phyloP scores from a whole-genome alignment of 805 yeast species.

The Wickerhamiella siamensis region DNA sequence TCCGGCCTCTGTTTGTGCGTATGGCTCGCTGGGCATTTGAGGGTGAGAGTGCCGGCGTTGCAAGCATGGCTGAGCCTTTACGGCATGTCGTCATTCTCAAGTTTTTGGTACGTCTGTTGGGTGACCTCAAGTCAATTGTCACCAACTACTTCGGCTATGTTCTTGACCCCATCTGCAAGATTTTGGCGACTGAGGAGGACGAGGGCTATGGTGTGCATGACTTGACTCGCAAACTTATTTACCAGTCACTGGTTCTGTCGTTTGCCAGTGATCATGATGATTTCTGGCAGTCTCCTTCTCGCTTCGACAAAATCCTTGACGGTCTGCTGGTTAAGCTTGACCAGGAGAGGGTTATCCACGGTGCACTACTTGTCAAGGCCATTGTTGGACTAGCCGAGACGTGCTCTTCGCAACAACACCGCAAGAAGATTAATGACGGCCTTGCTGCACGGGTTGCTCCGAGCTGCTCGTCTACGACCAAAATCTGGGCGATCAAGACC shows the following conservation, averaged over 20 bases:
- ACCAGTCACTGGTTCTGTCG: conserved; percentile 61
- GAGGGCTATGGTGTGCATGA: conserved; percentile 25
- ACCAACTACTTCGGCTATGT: conserved; percentile 80
- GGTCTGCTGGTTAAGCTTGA: conserved; percentile 53
- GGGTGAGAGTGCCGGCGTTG: conserved; percentile 54
- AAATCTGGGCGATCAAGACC: conserved; percentile 66
- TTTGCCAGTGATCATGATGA: conserved; percentile 86
- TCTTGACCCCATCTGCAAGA: conserved; percentile 50
- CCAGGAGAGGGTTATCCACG: conserved; percentile 50
- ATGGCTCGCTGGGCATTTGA: conserved; percentile 85
- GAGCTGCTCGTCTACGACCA: conserved; percentile 45
- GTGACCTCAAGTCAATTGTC: conserved; percentile 68
- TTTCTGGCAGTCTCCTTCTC: conserved; percentile 79
- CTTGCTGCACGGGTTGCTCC: conserved; percentile 49
- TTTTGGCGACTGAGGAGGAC: conserved; percentile 39
- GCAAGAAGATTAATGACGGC: conserved; percentile 54
- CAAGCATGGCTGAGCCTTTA: conserved; percentile 31
- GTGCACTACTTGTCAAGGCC: conserved; percentile 68
- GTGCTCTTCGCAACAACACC: conserved; percentile 43
- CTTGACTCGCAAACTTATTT: conserved; percentile 55
- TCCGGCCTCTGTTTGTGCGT: conserved; percentile 81
- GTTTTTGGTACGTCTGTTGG: conserved; percentile 75
- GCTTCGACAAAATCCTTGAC: conserved; percentile 59
- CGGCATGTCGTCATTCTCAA: conserved; percentile 65
- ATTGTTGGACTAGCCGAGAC: conserved; percentile 60